Evolutionary conservation across 345 rosid species (phyloP).

Genomic region (Turnera subulata): DNA sequence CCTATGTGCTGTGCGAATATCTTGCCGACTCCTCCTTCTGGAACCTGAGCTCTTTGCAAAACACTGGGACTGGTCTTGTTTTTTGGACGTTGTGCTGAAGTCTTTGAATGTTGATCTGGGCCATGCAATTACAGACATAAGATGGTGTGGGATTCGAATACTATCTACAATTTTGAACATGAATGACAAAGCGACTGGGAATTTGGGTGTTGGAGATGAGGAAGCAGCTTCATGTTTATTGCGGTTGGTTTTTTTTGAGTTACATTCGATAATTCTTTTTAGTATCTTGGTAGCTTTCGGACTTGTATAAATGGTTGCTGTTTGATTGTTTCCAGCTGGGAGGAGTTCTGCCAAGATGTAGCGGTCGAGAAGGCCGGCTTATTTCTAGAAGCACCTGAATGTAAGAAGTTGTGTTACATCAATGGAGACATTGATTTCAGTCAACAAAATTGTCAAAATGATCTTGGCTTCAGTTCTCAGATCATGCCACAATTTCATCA

Average conservation of each 20-base stretch:
- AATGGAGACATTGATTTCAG: slow-evolving; percentile 22
- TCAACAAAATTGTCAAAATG: slow-evolving; percentile 33
- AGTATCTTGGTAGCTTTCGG: slow-evolving; percentile 4
- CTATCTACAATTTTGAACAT: slow-evolving; percentile 46
- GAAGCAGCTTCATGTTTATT: slow-evolving; percentile 63
- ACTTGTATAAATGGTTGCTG: slow-evolving; percentile 9
- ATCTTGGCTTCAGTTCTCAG: slow-evolving; percentile 28
- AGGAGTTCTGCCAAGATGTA: slow-evolving; percentile 73
- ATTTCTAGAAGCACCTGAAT: slow-evolving; percentile 40
- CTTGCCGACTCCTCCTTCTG: slow-evolving; percentile 58
- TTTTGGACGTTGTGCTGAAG: slow-evolving; percentile 53
- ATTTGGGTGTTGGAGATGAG: slow-evolving; percentile 44
- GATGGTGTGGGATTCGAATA: slow-evolving; percentile 68
- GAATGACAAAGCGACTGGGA: slow-evolving; percentile 40
- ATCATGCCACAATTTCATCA: slow-evolving; percentile 27
- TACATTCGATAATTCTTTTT: slow-evolving; percentile 7
- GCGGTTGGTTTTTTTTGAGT: slow-evolving; percentile 45
- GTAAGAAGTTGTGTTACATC: slow-evolving; percentile 19
- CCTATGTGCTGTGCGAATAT: slow-evolving; percentile 47
- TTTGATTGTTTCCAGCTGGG: slow-evolving; percentile 63
- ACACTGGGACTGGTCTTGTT: slow-evolving; percentile 91
- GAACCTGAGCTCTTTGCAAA: slow-evolving; percentile 59
- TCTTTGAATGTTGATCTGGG: slow-evolving; percentile 15
- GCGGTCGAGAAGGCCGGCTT: slow-evolving; percentile 67
- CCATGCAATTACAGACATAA: slow-evolving; percentile 42